phyloP scores from a whole-genome alignment of 257 asterid genomes.

The Fraxinus pennsylvanica region DNA sequence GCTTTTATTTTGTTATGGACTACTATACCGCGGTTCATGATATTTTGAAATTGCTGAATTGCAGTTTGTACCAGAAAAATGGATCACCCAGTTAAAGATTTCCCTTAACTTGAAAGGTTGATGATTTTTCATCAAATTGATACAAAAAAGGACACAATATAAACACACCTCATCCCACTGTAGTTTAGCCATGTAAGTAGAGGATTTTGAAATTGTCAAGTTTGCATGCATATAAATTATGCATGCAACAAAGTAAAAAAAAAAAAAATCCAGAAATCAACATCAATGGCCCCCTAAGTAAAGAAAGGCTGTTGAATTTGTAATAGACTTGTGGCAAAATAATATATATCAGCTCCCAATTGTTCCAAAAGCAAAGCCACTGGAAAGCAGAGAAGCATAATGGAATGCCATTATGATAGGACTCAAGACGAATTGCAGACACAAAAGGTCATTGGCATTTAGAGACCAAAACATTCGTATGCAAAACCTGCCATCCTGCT shows the following conservation, averaged over 20 bases:
- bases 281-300: conserved; percentile 86
- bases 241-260: conserved; percentile 64
- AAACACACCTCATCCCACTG: conserved; percentile 93
- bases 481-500: neutral
- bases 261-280: conserved; percentile 84
- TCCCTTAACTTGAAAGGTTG: neutral
- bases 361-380: conserved; percentile 13
- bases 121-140: neutral
- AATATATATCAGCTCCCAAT: conserved; percentile 25
- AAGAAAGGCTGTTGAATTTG: conserved; percentile 78
- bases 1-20: conserved; percentile 83
- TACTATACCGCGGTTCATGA: conserved; percentile 57
- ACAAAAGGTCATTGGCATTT: neutral
- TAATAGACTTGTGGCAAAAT: conserved; percentile 66
- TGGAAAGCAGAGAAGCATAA: neutral
- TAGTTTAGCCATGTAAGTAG: conserved; percentile 81
- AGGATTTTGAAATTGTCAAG: conserved; percentile 90
- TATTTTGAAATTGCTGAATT: conserved; percentile 64
- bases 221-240: conserved; percentile 71
- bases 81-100: neutral
- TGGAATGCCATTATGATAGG: neutral
- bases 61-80: conserved; percentile 70
- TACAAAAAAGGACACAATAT: conserved; percentile 16
- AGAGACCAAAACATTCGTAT: neutral
- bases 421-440: neutral